Evolutionary conservation across 1,139 yeast genomes (phyloP), one percentile per base, ranked within the genome.

Genomic region (Kodamaea derodonti): DNA sequence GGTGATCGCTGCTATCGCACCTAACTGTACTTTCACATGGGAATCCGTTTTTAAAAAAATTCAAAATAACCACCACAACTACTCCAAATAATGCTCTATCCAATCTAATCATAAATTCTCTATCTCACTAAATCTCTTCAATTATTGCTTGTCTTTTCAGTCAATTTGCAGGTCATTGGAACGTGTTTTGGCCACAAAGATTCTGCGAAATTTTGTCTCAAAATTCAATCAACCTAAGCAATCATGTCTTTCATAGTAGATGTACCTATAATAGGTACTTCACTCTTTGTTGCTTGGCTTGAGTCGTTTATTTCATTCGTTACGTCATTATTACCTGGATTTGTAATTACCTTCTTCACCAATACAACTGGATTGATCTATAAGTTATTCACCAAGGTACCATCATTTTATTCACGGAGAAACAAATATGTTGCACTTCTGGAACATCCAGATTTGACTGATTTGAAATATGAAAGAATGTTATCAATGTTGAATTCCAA

Each of bases 201-300:
- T n/a, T n/a, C n/a, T n/a, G n/a, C n/a, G n/a, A n/a, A n/a, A n/a
- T n/a, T n/a, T n/a, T n/a, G n/a, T n/a, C n/a, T n/a, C n/a, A n/a
- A n/a, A n/a, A n/a, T n/a, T n/a, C n/a, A n/a, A n/a, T n/a, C n/a
- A n/a, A n/a, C n/a, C n/a, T n/a, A n/a, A n/a, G n/a, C n/a, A n/a
- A 18, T 18, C 22, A 24, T 33, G 36, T 28, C 32, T 24, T 10
- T 30, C 28, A 20, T 34, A 20, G 20, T 34, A 17, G 41, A 38
- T 25, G 14, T 35, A 14, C 41, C 41, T 20, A 35, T 38, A 3
- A 38, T 38, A 18, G 34, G 29, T 6, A 31, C 34, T 12, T 65
- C 71, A 24, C 56, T 69, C 41, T 27, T 60, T 3, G 48, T 67
- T 27, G 67, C 74, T 8, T 69, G 74, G 74, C 25, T 52, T 2